phyloP scores from a whole-genome alignment of 108 stramenopile genomes.

The Nitzschia inconspicua region DNA sequence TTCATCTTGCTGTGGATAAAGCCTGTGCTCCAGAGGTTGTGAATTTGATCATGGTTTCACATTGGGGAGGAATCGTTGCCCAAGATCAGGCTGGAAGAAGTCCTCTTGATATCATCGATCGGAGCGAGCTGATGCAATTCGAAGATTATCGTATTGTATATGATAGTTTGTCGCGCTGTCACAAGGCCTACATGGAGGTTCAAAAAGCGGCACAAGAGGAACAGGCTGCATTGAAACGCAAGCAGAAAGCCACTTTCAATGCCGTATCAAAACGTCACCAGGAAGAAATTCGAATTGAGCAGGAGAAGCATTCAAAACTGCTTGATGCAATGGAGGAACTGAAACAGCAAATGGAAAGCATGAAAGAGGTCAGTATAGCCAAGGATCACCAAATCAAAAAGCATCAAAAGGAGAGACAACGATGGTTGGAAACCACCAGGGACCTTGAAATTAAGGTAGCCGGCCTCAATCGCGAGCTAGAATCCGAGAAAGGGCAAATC shows the following conservation, averaged over 20 bases:
- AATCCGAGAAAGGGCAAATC: constrained; percentile 24
- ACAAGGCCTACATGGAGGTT: constrained; percentile 23
- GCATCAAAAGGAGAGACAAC: neutral
- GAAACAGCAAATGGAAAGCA: constrained; percentile 14
- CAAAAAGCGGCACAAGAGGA: constrained; percentile 14
- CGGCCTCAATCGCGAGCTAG: constrained; percentile 27
- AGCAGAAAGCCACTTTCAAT: constrained; percentile 22
- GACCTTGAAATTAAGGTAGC: neutral
- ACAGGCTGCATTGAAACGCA: constrained; percentile 25
- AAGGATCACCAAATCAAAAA: constrained; percentile 10
- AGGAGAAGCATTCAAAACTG: constrained; percentile 22
- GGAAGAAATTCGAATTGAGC: constrained; percentile 27
- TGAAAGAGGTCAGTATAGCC: constrained; percentile 6
- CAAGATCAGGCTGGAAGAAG: constrained; percentile 62
- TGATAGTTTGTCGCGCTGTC: constrained; percentile 30
- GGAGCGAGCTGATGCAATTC: constrained; percentile 40
- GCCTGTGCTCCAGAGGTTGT: constrained; percentile 65
- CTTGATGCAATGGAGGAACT: constrained; percentile 2
- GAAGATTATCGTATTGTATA: constrained; percentile 29
- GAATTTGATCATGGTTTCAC: constrained; percentile 53
- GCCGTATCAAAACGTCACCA: constrained; percentile 38
- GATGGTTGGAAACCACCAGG: neutral
- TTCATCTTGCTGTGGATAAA: constrained; percentile 57
- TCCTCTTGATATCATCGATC: constrained; percentile 47
- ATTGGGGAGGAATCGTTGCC: constrained; percentile 47